Percentiles rank a stretch among this genome's conserved stretches.
These are phyloP conservation scores for Teunomyces gatunensis DNA, from an alignment of 805 yeast genomes.

Conservation along the genomic window DNA sequence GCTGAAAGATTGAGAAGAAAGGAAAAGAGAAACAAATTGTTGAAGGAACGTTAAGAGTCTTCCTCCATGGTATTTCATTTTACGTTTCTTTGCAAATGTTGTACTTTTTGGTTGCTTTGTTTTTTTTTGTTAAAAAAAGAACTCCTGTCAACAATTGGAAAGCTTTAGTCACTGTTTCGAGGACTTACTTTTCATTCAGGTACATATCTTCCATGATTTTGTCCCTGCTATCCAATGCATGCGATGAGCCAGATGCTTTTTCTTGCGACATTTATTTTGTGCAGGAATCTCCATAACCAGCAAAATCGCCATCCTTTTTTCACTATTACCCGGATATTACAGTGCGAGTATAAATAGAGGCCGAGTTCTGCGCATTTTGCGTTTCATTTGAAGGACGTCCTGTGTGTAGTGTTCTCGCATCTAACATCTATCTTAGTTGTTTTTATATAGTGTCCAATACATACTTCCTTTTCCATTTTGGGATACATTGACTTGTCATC, in stretches of 20 bases:
- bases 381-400: not conserved
- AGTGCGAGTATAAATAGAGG: conserved; percentile 23
- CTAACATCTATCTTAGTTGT: conserved; percentile 1
- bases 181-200: too few relatives aligned
- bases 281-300: conserved; percentile 1
- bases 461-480: conserved; percentile 10
- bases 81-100: too few relatives aligned
- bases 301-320: not conserved
- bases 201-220: not conserved
- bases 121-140: too few relatives aligned
- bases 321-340: conserved; percentile 21
- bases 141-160: too few relatives aligned
- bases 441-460: conserved; percentile 2
- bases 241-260: not conserved
- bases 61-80: too few relatives aligned
- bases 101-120: too few relatives aligned
- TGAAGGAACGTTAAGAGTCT: conserved; percentile 70
- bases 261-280: not conserved
- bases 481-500: conserved; percentile 47
- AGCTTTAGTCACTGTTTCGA: too few relatives aligned
- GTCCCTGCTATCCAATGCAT: not conserved
- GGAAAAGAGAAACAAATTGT: conserved; percentile 92
- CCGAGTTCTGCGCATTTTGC: conserved; percentile 12
- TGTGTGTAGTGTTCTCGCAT: conserved; percentile 1
- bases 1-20: conserved; percentile 85